Evolutionary conservation across 2,329 filamentous ascomycete genomes (phyloP).

Genomic region (Microcyclospora pomicola): DNA sequence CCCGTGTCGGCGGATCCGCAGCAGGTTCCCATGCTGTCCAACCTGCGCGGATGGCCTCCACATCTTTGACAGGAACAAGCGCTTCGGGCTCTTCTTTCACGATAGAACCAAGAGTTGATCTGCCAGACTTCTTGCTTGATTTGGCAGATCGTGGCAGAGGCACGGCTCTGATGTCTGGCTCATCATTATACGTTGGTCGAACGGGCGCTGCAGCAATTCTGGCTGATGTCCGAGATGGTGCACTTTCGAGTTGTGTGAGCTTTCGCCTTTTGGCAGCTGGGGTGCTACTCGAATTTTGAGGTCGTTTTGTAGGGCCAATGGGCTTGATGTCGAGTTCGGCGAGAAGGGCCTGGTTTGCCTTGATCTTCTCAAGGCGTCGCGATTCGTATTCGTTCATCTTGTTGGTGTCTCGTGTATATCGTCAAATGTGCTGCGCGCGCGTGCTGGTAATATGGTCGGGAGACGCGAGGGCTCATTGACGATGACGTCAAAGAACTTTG

Average conservation of each 20-base stretch:
- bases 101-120: slow-evolving; percentile 4
- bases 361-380: slow-evolving; percentile 35
- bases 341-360: slow-evolving; percentile 35
- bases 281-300: background rate
- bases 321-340: slow-evolving; percentile 32
- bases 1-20: slow-evolving; percentile 29
- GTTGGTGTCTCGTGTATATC: background rate
- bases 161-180: slow-evolving; percentile 17
- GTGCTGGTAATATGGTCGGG: no score
- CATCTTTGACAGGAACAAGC: slow-evolving; percentile 16
- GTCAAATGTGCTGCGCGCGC: background rate
- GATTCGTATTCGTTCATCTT: slow-evolving; percentile 33
- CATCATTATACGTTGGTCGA: slow-evolving; percentile 27
- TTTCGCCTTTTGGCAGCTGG: slow-evolving; percentile 29
- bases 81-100: slow-evolving; percentile 7
- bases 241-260: slow-evolving; percentile 13
- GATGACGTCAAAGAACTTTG: no score
- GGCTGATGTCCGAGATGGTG: slow-evolving; percentile 33
- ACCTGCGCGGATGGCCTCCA: slow-evolving; percentile 21
- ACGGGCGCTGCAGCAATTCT: slow-evolving; percentile 30
- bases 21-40: slow-evolving; percentile 34
- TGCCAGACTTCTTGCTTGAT: background rate
- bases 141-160: slow-evolving; percentile 11
- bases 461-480: no score
- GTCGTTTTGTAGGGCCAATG: slow-evolving; percentile 10